A percentile compares a stretch with the other conserved stretches of the same genome.
Evolutionary conservation across 2,329 filamentous ascomycete species (phyloP).

Genomic region (Fusarium sp.): DNA sequence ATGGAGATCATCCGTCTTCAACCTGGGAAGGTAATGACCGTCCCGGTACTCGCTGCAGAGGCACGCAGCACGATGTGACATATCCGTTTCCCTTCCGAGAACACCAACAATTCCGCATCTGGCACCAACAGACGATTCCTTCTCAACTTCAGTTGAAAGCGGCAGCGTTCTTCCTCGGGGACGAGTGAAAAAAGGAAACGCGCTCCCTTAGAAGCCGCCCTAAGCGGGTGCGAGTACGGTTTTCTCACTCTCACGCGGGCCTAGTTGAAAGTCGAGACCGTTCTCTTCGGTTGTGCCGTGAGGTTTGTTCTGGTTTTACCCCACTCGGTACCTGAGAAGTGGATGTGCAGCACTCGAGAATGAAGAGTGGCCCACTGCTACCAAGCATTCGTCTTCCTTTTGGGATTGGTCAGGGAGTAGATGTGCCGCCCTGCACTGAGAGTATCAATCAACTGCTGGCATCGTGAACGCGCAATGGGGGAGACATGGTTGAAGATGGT

Average conservation of each 20-base stretch:
- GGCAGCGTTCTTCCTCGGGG: neutral
- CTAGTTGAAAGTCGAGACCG: constrained; percentile 40
- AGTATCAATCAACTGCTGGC: constrained; percentile 20
- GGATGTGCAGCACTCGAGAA: constrained; percentile 28
- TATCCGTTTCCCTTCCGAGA: neutral
- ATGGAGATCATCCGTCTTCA: constrained; percentile 40
- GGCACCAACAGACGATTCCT: neutral
- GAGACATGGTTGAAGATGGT: neutral
- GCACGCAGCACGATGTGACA: neutral
- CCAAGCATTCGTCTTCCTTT: neutral
- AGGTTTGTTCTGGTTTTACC: constrained; percentile 34
- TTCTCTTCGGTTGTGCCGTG: constrained; percentile 44
- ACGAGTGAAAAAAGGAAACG: constrained; percentile 7
- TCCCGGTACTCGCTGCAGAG: neutral
- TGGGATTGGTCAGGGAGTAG: neutral
- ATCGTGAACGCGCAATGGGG: neutral
- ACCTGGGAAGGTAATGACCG: constrained; percentile 5
- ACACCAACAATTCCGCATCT: neutral
- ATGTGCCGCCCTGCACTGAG: neutral
- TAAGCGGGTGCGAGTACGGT: constrained; percentile 25
- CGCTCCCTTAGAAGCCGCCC: constrained; percentile 19
- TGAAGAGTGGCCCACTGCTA: constrained; percentile 6
- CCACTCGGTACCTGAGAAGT: constrained; percentile 43
- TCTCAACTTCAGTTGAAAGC: constrained; percentile 9
- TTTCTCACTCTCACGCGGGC: constrained; percentile 15